Evolutionary conservation across 1,139 yeast genomes (phyloP).

Genomic region (Kodamaea derodonti): DNA sequence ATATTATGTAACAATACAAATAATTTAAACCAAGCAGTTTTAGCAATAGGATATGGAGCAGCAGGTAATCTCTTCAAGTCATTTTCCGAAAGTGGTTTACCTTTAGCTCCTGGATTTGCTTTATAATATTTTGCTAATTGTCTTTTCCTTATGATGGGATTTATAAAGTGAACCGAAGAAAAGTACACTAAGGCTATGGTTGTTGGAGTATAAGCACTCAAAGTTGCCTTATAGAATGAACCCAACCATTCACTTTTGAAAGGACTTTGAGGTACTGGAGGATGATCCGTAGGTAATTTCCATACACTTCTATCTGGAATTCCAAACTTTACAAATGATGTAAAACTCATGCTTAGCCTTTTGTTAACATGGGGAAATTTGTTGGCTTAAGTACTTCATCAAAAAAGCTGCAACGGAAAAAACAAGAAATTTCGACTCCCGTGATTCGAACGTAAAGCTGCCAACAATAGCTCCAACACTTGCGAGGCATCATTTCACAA

Average conservation of each 20-base stretch:
- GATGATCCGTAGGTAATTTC: constrained; percentile 28
- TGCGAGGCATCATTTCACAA: no score
- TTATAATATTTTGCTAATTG: constrained; percentile 28
- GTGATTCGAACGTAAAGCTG: no score
- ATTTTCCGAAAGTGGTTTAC: constrained; percentile 14
- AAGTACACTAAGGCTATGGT: constrained; percentile 61
- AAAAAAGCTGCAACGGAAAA: not conserved
- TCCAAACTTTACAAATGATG: constrained; percentile 30
- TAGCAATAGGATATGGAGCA: constrained; percentile 54
- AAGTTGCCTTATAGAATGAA: constrained; percentile 25
- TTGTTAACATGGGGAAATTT: not conserved
- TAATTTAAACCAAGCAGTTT: constrained; percentile 43
- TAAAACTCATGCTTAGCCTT: not conserved
- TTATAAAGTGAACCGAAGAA: constrained; percentile 53
- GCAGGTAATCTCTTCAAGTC: constrained; percentile 43
- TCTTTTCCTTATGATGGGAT: constrained; percentile 37
- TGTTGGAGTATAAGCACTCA: constrained; percentile 48
- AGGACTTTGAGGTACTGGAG: constrained; percentile 37
- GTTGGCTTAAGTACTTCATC: not conserved
- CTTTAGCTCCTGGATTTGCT: constrained; percentile 15
- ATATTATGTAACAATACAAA: constrained; percentile 63
- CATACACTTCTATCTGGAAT: constrained; percentile 34
- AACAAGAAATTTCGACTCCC: no score
- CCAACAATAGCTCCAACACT: no score
- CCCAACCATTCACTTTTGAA: constrained; percentile 27